Evolutionary conservation across 768 basidiomycete species (phyloP).

Genomic region (Myochromella boudieri): DNA sequence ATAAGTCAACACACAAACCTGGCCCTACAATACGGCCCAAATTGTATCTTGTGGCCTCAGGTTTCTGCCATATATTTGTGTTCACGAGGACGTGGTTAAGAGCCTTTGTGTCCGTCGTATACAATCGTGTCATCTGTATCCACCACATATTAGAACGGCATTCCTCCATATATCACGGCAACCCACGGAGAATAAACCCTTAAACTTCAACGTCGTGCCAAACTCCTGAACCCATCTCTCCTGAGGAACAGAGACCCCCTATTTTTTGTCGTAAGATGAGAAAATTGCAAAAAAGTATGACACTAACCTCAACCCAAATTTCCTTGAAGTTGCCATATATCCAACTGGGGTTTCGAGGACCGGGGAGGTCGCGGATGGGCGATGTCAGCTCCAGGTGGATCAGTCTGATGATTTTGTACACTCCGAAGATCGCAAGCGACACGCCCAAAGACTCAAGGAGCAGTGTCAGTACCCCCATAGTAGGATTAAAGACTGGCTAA

Average conservation of each 20-base stretch:
- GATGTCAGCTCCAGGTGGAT: conserved; percentile 36
- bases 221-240: conserved; percentile 16
- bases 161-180: not conserved
- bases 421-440: conserved; percentile 23
- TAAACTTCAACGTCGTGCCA: conserved; percentile 15
- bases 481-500: too few species aligned
- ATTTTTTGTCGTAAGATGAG: not conserved
- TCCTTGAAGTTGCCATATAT: conserved; percentile 48
- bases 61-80: conserved; percentile 55
- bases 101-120: conserved; percentile 37
- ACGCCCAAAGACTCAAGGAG: conserved; percentile 19
- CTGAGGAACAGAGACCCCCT: conserved; percentile 31
- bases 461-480: conserved; percentile 1
- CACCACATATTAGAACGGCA: not conserved
- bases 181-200: conserved; percentile 44
- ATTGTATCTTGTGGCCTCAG: conserved; percentile 34
- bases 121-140: conserved; percentile 10
- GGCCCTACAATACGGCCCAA: conserved; percentile 44
- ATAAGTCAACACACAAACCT: conserved; percentile 21
- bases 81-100: conserved; percentile 65
- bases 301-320: conserved; percentile 5
- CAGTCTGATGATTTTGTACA: conserved; percentile 31
- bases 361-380: conserved; percentile 47
- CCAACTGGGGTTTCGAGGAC: conserved; percentile 43
- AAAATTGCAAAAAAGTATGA: not conserved